These are phyloP conservation scores for Pseudoneurospora amorphoporcata DNA, from an alignment of 495 filamentous ascomycete genomes.

Conservation along the genomic window DNA sequence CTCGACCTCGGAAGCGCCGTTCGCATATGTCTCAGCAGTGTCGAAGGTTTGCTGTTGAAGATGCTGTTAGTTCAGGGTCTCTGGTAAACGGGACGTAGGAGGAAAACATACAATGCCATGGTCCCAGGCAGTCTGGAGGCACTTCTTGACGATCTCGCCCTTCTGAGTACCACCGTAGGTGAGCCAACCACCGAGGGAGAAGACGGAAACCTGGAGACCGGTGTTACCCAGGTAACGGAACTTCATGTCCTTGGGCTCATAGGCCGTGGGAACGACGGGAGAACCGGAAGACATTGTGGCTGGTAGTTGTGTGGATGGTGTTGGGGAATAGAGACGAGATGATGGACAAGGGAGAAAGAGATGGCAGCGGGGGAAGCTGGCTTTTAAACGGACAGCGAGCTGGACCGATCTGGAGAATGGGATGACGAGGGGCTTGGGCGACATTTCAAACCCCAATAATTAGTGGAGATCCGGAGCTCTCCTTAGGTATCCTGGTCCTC, in stretches of 20 bases:
- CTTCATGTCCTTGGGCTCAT: slow-evolving; percentile 50
- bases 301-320: slow-evolving; percentile 10
- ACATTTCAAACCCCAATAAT: background rate
- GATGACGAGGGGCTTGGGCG: background rate
- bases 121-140: slow-evolving; percentile 40
- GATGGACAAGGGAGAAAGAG: background rate
- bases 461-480: background rate
- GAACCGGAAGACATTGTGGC: slow-evolving; percentile 10
- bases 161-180: slow-evolving; percentile 35
- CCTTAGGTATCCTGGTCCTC: background rate
- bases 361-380: background rate
- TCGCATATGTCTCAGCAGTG: slow-evolving; percentile 52
- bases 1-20: slow-evolving; percentile 59
- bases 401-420: background rate
- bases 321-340: background rate
- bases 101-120: slow-evolving; percentile 33
- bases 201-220: slow-evolving; percentile 57
- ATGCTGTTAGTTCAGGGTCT: background rate
- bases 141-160: slow-evolving; percentile 32
- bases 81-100: background rate
- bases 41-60: slow-evolving; percentile 43
- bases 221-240: slow-evolving; percentile 60
- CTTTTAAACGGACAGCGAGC: background rate
- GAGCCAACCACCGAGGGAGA: slow-evolving; percentile 55
- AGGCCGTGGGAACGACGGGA: slow-evolving; percentile 27